Evolutionary conservation across 78 protist genomes (phyloP), one percentile per base, ranked within the genome.

Genomic region (Pigoraptor vietnamica): DNA sequence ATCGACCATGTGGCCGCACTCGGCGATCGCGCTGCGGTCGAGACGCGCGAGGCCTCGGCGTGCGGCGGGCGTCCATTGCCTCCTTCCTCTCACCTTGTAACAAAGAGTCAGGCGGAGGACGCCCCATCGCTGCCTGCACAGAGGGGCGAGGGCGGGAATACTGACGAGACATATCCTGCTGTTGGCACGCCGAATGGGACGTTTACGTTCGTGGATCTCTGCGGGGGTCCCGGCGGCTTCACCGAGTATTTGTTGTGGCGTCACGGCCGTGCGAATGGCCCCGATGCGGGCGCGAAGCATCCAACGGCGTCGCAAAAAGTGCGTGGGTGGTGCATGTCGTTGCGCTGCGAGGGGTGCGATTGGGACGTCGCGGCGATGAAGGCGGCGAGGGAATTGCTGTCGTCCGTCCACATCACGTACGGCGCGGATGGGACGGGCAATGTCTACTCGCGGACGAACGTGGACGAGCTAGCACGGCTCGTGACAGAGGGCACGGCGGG

Each of bases 161-260:
- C n/a, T n/a, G n/a, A n/a, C n/a, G n/a, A n/a, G n/a, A n/a, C n/a
- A n/a, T n/a, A n/a, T n/a, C n/a, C n/a, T n/a, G n/a, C n/a, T n/a
- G n/a, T n/a, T n/a, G 14, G 10, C 35, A 19, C 1, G 23, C 84
- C 32, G 35, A 2, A 25, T 19, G 84, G 35, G 10, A 25, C 21
- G 1, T 79, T 83, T 37, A 23, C 9, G 23, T 29, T 34, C 33
- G 35, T 9, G 34, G 88, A 83, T 83, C 1, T 83, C 23, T 83
- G 88, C 23, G 88, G 34, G 1, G 98, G 98, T 34, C 98, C 98
- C 19, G 98, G 98, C 23, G 98, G 98, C 23, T 97, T 97, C 89
- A 94, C 96, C 9, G 98, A 95, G 92, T 97, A 96, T 91, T 36
- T 95, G 38, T 82, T 83, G 87, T 97, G 97, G 97, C 91, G 97